Evolutionary conservation across 208 protist species (phyloP).

Genomic region (Phytomonas francai): DNA sequence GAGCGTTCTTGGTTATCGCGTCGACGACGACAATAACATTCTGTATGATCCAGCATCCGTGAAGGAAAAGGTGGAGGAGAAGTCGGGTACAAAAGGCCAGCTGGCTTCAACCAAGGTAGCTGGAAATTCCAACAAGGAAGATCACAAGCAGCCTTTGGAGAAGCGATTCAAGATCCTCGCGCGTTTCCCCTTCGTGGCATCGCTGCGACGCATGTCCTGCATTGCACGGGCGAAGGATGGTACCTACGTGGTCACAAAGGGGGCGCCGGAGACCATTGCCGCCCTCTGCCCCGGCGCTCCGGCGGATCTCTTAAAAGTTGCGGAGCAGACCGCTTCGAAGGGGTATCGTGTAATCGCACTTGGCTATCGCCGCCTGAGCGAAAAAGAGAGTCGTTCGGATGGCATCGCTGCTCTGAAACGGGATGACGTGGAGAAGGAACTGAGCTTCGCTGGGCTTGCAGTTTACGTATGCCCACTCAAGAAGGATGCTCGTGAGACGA

Average conservation of each 20-base stretch:
- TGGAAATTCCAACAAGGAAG: not conserved
- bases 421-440: constrained; percentile 82
- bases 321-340: constrained; percentile 70
- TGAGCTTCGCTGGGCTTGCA: constrained; percentile 95
- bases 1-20: constrained; percentile 81
- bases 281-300: constrained; percentile 80
- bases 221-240: constrained; percentile 55
- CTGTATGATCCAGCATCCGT: constrained; percentile 42
- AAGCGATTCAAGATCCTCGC: constrained; percentile 69
- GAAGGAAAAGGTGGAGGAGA: constrained; percentile 14
- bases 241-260: constrained; percentile 89
- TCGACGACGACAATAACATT: constrained; percentile 62
- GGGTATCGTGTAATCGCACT: constrained; percentile 97
- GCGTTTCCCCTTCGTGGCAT: constrained; percentile 93
- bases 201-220: constrained; percentile 95
- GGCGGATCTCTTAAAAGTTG: constrained; percentile 68
- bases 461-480: constrained; percentile 95
- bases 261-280: constrained; percentile 93
- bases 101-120: not conserved
- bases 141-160: constrained; percentile 11
- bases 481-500: constrained; percentile 80
- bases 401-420: constrained; percentile 51
- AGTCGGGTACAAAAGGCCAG: not conserved
- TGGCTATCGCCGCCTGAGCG: constrained; percentile 77
- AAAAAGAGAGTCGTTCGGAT: constrained; percentile 31